phyloP scores from a whole-genome alignment of 78 protist genomes.

The Dictyostelium intermedium region DNA sequence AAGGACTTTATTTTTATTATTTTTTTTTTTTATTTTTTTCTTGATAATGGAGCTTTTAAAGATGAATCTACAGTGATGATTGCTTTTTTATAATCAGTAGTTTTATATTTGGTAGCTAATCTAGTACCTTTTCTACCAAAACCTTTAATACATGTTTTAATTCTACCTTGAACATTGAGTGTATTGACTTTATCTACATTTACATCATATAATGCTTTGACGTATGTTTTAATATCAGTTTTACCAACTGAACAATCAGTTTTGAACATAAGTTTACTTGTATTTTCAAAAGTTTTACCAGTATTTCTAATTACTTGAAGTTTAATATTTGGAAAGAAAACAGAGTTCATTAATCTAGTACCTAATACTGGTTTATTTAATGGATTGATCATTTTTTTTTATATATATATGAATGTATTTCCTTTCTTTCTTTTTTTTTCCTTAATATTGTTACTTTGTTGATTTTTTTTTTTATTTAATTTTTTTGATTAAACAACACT shows the following conservation, averaged over 20 bases:
- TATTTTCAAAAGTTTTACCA: constrained; percentile 13
- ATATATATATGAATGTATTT: too few relatives aligned
- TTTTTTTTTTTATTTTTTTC: not conserved
- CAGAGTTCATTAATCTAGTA: constrained; percentile 5
- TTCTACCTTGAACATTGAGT: constrained; percentile 77
- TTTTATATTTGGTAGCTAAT: not conserved
- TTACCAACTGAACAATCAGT: constrained; percentile 59
- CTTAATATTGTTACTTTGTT: too few relatives aligned
- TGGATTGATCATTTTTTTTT: not conserved
- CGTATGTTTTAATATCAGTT: constrained; percentile 33
- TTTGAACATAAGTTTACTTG: constrained; percentile 35
- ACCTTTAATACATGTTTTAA: not conserved
- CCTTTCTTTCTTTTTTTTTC: too few relatives aligned
- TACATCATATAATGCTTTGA: constrained; percentile 59
- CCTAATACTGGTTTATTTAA: constrained; percentile 12
- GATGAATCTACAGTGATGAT: constrained; percentile 65
- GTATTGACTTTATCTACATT: constrained; percentile 57
- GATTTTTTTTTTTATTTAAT: too few relatives aligned
- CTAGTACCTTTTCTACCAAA: not conserved
- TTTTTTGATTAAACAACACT: too few relatives aligned
- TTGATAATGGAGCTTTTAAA: constrained; percentile 13
- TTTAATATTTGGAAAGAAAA: constrained; percentile 69
- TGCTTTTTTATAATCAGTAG: constrained; percentile 54
- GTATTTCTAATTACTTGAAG: constrained; percentile 39
- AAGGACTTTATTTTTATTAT: not conserved